Percentiles rank a stretch among this genome's conserved stretches.
Conservation (phyloP, 1,284 basidiomycete genomes). For the Cutaneotrichosporon mucoides region DNA sequence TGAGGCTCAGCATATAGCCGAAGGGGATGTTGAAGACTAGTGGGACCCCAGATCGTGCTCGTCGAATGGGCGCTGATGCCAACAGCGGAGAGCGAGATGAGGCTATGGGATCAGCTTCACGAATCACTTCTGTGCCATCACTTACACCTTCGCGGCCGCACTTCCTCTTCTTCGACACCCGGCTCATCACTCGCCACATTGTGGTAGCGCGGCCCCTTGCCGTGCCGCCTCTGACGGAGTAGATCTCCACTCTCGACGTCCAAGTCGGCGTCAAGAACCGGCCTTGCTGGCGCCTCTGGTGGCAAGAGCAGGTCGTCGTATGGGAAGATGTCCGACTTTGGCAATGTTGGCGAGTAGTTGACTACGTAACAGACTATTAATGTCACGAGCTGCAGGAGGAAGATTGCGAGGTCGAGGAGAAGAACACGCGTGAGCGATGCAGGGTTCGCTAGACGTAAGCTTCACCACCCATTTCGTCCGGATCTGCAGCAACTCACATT, state of each 20-base stretch:
- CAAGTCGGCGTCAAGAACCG: conserved; percentile 7
- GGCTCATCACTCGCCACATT: conserved; percentile 15
- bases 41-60: conserved; percentile 26
- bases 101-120: conserved; percentile 5
- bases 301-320: conserved; percentile 41
- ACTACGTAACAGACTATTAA: conserved; percentile 37
- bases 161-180: conserved; percentile 32
- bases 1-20: conserved; percentile 26
- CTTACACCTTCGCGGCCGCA: conserved; percentile 5
- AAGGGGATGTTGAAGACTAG: conserved; percentile 35
- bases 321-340: conserved; percentile 27
- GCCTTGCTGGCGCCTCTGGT: conserved; percentile 7
- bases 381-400: conserved; percentile 33
- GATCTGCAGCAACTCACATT: conserved; percentile 26
- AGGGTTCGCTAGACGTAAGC: conserved; percentile 25
- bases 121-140: neutral
- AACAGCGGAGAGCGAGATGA: neutral
- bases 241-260: conserved; percentile 21
- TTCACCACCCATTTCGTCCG: neutral
- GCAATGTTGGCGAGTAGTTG: conserved; percentile 23
- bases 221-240: conserved; percentile 14
- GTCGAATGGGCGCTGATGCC: neutral
- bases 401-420: conserved; percentile 37
- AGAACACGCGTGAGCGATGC: conserved; percentile 36
- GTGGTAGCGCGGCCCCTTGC: conserved; percentile 22